These are phyloP conservation scores for Colletotrichum sp. DNA, from an alignment of 2,329 filamentous ascomycete genomes.

Conservation along the genomic window DNA sequence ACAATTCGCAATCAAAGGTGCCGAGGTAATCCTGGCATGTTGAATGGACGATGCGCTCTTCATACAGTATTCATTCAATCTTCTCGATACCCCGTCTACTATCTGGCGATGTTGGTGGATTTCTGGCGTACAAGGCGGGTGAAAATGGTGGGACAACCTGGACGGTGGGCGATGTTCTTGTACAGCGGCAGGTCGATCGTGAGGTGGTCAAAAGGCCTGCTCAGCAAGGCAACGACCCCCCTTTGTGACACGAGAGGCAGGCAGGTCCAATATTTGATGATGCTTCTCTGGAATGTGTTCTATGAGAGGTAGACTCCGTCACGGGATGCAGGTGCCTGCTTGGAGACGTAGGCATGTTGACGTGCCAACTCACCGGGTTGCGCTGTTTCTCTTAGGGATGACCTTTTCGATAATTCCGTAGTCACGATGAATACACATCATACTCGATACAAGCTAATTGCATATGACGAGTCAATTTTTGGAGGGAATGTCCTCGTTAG, in stretches of 20 bases:
- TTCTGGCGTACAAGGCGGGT: slow-evolving; percentile 9
- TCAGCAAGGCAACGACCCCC: neutral
- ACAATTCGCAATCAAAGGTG: neutral
- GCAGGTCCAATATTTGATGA: neutral
- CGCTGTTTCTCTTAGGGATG: neutral
- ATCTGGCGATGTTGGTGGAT: slow-evolving; percentile 16
- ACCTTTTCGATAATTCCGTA: neutral
- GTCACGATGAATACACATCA: neutral
- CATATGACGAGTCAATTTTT: neutral
- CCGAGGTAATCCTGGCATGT: neutral
- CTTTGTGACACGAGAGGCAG: neutral
- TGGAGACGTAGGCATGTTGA: neutral
- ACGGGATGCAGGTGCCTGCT: neutral
- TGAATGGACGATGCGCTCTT: neutral
- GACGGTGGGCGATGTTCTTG: neutral
- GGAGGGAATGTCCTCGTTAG: neutral
- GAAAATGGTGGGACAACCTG: neutral
- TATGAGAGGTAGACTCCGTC: neutral
- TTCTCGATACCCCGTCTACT: slow-evolving; percentile 17
- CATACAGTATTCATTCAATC: neutral
- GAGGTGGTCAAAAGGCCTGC: neutral
- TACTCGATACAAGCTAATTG: neutral
- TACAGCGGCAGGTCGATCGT: neutral
- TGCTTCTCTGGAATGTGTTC: neutral
- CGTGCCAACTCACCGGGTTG: neutral